Evolutionary conservation across 1,284 basidiomycete genomes (phyloP), one percentile per base, ranked within the genome.

Genomic region (Pseudozyma pruni): DNA sequence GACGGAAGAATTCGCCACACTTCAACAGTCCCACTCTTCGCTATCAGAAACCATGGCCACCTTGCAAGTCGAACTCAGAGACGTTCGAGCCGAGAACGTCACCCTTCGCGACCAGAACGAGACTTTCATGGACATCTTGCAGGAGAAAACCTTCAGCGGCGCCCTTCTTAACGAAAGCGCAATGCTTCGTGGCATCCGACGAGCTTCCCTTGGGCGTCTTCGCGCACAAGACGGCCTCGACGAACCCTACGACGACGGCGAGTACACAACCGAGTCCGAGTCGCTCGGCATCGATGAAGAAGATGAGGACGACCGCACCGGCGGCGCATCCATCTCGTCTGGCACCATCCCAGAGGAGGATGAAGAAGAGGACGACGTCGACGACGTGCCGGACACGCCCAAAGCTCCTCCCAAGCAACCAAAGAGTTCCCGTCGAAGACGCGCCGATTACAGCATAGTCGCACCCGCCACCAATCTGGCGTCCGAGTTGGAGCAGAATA

Each of bases 401-500:
- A 59, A 39, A 39, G 68, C 67, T 32, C 58, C 59, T 2, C 40
- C 48, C 3, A n/a, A 50, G 35, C 35, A 39, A 16, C 16, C 33
- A 31, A 66, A 71, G 29, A 25, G 29, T 27, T 41, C 44, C 17
- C 46, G 60, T 11, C 44, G 59, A 46, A 62, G 34, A 33, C 58
- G 55, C 8, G 45, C 35, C 4, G 41, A 16, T 8, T 64, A 50
- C n/a, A 44, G 17, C 44, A 45, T 32, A 3, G 33, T 25, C n/a
- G 27, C 27, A 7, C 55, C 29, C 1, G 33, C 39, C 14, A 50
- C 54, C 25, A 50, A 70, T 27, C 54, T 77, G 22, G 75, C 93
- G 16, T 90, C 91, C 45, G 93, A 96, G 83, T 87, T 96, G 51
- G 92, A 92, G 29, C 87, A 90, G 46, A 92, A n/a, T 9, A 8